These are phyloP conservation scores for Fusarium xylarioides DNA, from an alignment of 2,329 filamentous ascomycete species.

Conservation along the genomic window DNA sequence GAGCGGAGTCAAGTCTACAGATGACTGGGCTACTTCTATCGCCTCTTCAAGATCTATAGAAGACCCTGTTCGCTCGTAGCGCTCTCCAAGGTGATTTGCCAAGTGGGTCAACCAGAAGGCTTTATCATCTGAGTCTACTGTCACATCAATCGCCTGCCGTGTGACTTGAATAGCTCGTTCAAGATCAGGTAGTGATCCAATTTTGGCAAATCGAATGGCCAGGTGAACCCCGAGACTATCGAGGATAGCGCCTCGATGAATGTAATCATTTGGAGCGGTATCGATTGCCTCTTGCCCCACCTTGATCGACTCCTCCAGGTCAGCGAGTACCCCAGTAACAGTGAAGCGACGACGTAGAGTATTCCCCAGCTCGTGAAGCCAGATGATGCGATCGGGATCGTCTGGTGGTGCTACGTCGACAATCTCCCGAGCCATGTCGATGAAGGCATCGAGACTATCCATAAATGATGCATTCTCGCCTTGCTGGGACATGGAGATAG, in stretches of 20 bases:
- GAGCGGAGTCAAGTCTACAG: fast-evolving
- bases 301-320: neutral
- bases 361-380: neutral
- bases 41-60: neutral
- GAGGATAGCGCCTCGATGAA: neutral
- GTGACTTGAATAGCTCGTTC: neutral
- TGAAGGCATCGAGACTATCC: neutral
- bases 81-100: neutral
- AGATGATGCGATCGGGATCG: neutral
- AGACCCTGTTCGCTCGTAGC: neutral
- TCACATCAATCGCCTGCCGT: neutral
- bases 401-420: neutral
- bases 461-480: fast-evolving
- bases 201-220: neutral
- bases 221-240: neutral
- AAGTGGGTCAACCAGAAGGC: fast-evolving
- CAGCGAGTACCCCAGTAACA: neutral
- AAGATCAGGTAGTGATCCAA: neutral
- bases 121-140: neutral
- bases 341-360: neutral
- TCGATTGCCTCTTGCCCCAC: neutral
- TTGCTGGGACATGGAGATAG: neutral
- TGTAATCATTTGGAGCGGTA: neutral
- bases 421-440: neutral
- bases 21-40: neutral